Evolutionary conservation across 805 yeast genomes (phyloP), one percentile per base, ranked within the genome.

Genomic region (Candida gorgasii): DNA sequence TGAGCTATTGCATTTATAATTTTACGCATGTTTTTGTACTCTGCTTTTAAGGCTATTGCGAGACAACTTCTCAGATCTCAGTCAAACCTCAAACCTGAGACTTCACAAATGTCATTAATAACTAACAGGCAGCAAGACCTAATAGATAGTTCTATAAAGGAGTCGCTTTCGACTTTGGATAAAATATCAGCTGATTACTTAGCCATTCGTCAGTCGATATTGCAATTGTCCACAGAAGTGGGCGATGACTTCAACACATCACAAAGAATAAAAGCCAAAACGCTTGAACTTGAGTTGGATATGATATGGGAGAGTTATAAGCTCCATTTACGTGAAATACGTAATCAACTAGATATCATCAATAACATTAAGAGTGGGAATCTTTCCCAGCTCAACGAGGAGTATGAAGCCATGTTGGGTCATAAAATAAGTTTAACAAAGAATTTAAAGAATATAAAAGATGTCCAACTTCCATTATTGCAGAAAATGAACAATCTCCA

Each of bases 401-500:
- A 63, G 27, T 53, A 52, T 31, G 57, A 53, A 12, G 45, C 44
- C 6, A 48, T 69, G 9, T 18, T 47, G 3, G 36, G 26, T 3
- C 44, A 49, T 14, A 53, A 59, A 31, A 33, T 45, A 3, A 24
- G 16, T 5, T 24, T 46, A 18, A 46, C 17, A 17, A 58, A 57
- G 22, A 58, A 28, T 3, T 32, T 64, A 8, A 50, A 50, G n/a
- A 50, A 56, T 13, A 54, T 67, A 27, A 54, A 49, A 28, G 53
- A 54, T 8, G 54, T 57, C 6, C 66, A 68, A 42, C 56, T 64
- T 38, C 76, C 75, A 2, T 45, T 65, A 9, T 49, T 70, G 17
- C 66, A 63, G 19, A 54, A 67, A 36, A 65, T 69, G 61, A 51
- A 51, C n/a, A 15, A 27, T 6, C 47, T 67, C 35, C 54, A 56